A percentile compares a stretch with the other conserved stretches of the same genome.
Evolutionary conservation across 2,329 filamentous ascomycete species (phyloP).

Genomic region (Pyrenophora tritici-repentis): DNA sequence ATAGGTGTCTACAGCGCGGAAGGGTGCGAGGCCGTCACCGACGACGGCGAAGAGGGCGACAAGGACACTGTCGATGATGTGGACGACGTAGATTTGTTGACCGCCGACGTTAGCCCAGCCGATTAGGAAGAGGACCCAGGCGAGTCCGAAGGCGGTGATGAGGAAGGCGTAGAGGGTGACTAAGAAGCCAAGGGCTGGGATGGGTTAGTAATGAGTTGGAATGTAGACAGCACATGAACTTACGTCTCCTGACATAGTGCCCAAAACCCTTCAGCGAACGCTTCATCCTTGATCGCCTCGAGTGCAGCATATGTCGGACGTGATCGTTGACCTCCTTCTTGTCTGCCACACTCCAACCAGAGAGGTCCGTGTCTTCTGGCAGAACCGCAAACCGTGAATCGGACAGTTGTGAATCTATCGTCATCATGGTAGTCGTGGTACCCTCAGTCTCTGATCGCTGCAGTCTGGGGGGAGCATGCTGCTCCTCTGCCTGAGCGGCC

Average conservation of each 20-base stretch:
- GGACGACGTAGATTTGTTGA: conserved; percentile 64
- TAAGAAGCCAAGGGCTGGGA: conserved; percentile 72
- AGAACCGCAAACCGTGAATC: conserved; percentile 78
- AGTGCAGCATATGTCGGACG: conserved; percentile 86
- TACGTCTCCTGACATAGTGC: conserved; percentile 74
- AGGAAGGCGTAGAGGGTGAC: conserved; percentile 82
- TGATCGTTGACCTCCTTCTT: conserved; percentile 81
- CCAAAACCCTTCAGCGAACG: conserved; percentile 78
- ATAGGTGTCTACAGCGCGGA: conserved; percentile 80
- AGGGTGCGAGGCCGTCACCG: conserved; percentile 68
- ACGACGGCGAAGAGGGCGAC: conserved; percentile 67
- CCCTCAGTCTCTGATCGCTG: conserved; percentile 31
- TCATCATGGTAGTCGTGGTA: conserved; percentile 52
- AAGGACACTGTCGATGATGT: conserved; percentile 62
- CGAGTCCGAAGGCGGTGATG: conserved; percentile 82
- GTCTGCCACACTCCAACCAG: conserved; percentile 76
- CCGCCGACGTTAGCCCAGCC: conserved; percentile 84
- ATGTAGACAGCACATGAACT: conserved; percentile 38
- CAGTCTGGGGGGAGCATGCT: conserved; percentile 30
- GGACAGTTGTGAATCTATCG: conserved; percentile 70
- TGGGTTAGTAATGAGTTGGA: conserved; percentile 11
- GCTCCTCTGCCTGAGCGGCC: conserved; percentile 22
- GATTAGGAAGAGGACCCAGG: conserved; percentile 90
- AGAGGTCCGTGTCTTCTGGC: conserved; percentile 72
- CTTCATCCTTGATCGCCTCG: conserved; percentile 77